Evolutionary conservation across 2,329 filamentous ascomycete species (phyloP).

Genomic region (Aspergillus pseudoglaucus): DNA sequence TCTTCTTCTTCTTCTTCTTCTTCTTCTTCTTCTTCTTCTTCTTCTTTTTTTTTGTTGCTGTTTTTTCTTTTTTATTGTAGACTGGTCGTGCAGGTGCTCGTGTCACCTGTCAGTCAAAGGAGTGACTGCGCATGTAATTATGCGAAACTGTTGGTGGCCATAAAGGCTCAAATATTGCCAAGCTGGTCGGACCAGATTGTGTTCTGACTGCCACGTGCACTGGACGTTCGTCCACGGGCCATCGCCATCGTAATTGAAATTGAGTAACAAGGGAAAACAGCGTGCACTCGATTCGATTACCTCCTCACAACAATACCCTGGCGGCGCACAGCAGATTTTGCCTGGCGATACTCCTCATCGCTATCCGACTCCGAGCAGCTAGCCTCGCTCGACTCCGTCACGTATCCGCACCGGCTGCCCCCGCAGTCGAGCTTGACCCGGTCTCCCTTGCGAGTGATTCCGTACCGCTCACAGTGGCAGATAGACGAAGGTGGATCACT

Average conservation of each 20-base stretch:
- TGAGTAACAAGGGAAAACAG: not conserved
- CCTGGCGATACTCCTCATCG: slow-evolving; percentile 34
- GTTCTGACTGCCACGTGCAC: not conserved
- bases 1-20: slow-evolving; percentile 4
- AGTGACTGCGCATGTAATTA: slow-evolving; percentile 11
- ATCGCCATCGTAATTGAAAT: not conserved
- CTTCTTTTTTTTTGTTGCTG: slow-evolving; percentile 2
- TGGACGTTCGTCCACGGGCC: too few species aligned
- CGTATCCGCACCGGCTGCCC: slow-evolving; percentile 78
- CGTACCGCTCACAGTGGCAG: slow-evolving; percentile 94
- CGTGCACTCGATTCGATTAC: slow-evolving; percentile 15
- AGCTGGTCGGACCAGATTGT: not conserved
- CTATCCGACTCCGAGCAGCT: slow-evolving; percentile 58
- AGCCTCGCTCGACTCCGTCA: slow-evolving; percentile 55
- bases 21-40: too few species aligned
- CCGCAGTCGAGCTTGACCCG: slow-evolving; percentile 95
- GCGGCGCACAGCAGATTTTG: slow-evolving; percentile 27
- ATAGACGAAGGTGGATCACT: slow-evolving; percentile 52
- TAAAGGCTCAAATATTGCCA: slow-evolving; percentile 1
- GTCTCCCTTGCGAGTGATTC: slow-evolving; percentile 87
- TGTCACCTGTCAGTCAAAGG: slow-evolving; percentile 6
- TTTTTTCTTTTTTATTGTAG: not conserved
- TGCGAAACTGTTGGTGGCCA: not conserved
- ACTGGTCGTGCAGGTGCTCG: not conserved
- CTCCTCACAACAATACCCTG: slow-evolving; percentile 36